Evolutionary conservation across 768 basidiomycete species (phyloP), one percentile per base, ranked within the genome.

Genomic region (Boletus rubescentipes): DNA sequence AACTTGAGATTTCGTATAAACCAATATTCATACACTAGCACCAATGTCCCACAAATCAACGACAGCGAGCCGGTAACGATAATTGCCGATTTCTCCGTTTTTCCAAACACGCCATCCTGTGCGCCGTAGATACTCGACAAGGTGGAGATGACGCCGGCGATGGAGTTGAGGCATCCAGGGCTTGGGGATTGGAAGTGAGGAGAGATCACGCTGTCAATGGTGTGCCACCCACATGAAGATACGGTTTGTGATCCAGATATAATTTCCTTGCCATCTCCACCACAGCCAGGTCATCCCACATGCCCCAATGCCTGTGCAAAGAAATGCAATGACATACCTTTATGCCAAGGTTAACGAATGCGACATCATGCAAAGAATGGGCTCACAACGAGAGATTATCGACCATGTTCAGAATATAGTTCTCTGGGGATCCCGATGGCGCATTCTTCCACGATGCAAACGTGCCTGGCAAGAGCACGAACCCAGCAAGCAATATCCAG

Each of bases 401-500:
- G 46, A 84, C 64, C 8, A 70, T 63, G 31, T 62, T 59, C 37
- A 81, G 55, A 44, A 78, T 61, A 14, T 61, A 46, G 21, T 66
- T 66, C 42, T 68, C 67, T 7, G 77, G 57, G 10, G 70, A 71
- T 49, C 66, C 54, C 61, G 67, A 14, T 43, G 61, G 56, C 26
- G 40, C 36, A 12, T 57, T 16, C 16, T 59, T 35, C 67, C 78
- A 72, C 49, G 77, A 82, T 10, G 77, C 73, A 65, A 85, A 85
- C 8, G 84, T 85, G 46, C 82, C 80, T 2, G 84, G 84, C 57
- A 85, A 83, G 29, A 85, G 71, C 16, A 85, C 69, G 62, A 85
- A 85, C 9, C 83, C 83, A 9, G 83, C 83, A 21, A 85, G 70
- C 47, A 85, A 61, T 50, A 85, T 76, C 84, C 84, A 85, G 9